These are phyloP conservation scores for Rhizopogon hawkerae DNA, from an alignment of 1,284 basidiomycete genomes.

Conservation along the genomic window DNA sequence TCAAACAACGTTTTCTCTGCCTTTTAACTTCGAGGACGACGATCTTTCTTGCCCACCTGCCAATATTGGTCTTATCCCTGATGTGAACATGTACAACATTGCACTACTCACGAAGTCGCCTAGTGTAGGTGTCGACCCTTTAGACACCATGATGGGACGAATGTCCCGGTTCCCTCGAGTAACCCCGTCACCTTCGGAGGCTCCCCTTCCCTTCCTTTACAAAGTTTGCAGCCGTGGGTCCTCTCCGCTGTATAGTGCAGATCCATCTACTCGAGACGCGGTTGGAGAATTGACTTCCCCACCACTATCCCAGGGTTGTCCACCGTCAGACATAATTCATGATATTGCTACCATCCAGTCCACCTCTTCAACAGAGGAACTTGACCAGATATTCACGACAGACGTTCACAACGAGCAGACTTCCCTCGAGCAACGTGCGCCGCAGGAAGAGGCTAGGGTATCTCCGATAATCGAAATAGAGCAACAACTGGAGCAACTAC, in stretches of 20 bases:
- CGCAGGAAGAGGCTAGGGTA: not conserved
- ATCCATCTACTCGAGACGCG: not conserved
- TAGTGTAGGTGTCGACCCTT: constrained; percentile 36
- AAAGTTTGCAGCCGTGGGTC: not conserved
- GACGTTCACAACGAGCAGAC: not conserved
- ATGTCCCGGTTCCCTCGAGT: constrained; percentile 3
- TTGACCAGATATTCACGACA: not conserved
- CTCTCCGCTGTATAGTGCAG: not conserved
- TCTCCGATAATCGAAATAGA: not conserved
- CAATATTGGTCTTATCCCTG: constrained; percentile 32
- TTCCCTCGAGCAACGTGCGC: not conserved
- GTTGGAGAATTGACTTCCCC: not conserved
- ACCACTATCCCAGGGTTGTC: constrained; percentile 11
- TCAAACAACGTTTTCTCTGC: not conserved
- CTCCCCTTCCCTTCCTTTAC: not conserved
- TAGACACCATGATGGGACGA: constrained; percentile 34
- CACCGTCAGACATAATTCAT: constrained; percentile 24
- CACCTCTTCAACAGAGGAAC: constrained; percentile 9
- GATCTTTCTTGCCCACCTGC: constrained; percentile 6
- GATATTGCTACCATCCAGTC: constrained; percentile 28
- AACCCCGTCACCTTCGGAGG: not conserved
- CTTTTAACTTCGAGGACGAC: not conserved
- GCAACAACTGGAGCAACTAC: too few relatives aligned
- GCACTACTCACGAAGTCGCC: constrained; percentile 20
- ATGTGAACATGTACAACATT: constrained; percentile 36